Conservation (phyloP, 805 yeast species). For the Peterozyma toletana region DNA sequence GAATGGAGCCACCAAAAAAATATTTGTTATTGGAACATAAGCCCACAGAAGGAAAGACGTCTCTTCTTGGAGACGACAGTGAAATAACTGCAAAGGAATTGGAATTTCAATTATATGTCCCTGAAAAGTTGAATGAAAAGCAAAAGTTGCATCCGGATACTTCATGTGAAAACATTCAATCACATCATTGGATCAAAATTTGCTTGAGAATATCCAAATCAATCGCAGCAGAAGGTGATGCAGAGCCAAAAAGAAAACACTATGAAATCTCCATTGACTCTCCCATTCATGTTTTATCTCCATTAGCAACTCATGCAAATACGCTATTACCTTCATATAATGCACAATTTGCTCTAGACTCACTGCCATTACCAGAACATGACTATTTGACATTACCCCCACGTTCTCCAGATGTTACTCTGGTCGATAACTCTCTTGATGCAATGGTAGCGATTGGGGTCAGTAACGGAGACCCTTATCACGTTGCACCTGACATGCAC, state of each 20-base stretch:
- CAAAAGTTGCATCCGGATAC: conserved; percentile 79
- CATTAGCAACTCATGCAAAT: conserved; percentile 73
- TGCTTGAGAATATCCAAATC: conserved; percentile 69
- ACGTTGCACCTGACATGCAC: conserved; percentile 12
- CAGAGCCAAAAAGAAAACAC: conserved; percentile 62
- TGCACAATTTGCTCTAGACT: conserved; percentile 9
- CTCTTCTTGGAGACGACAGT: conserved; percentile 36
- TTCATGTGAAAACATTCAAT: conserved; percentile 67
- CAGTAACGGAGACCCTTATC: neutral
- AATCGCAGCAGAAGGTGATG: conserved; percentile 34
- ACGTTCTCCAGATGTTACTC: conserved; percentile 46
- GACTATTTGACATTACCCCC: conserved; percentile 17
- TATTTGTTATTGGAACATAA: conserved; percentile 74
- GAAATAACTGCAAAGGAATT: conserved; percentile 71
- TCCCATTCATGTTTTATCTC: conserved; percentile 78
- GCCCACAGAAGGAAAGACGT: conserved; percentile 44
- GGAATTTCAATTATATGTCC: conserved; percentile 82
- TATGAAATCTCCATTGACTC: conserved; percentile 94
- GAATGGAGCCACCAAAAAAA: conserved; percentile 86
- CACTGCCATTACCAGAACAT: neutral
- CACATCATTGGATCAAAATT: conserved; percentile 94
- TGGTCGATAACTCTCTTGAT: conserved; percentile 30
- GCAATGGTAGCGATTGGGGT: conserved; percentile 12
- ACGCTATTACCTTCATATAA: conserved; percentile 72
- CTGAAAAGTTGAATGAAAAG: conserved; percentile 53